phyloP scores from a whole-genome alignment of 2,329 filamentous ascomycete species.

The Colletotrichum lindemuthianum region DNA sequence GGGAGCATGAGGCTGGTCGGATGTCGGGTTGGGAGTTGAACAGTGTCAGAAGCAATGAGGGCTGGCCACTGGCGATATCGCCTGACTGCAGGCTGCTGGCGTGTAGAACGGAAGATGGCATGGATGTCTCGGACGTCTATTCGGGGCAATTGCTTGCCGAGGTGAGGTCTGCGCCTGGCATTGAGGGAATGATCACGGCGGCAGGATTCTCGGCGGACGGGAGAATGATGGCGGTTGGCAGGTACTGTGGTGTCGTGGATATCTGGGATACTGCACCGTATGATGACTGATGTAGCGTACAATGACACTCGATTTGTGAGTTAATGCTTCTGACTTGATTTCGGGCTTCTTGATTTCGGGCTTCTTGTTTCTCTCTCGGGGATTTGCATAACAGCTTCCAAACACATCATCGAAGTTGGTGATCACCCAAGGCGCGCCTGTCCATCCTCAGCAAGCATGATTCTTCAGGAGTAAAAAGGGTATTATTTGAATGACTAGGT shows the following conservation, averaged over 20 bases:
- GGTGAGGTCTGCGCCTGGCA: constrained; percentile 26
- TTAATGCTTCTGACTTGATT: no score
- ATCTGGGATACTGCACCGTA: constrained; percentile 42
- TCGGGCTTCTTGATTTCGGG: no score
- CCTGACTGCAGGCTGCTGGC: constrained; percentile 49
- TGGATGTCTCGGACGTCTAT: constrained; percentile 51
- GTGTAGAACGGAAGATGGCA: constrained; percentile 53
- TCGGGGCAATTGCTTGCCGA: constrained; percentile 47
- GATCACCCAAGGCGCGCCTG: no score
- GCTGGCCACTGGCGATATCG: constrained; percentile 53
- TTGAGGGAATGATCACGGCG: constrained; percentile 45
- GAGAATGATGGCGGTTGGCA: constrained; percentile 45
- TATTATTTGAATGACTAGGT: constrained; percentile 5
- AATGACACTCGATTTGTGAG: no score
- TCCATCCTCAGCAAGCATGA: no score
- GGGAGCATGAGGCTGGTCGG: constrained; percentile 46
- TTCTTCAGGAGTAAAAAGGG: background rate
- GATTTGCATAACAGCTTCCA: no score
- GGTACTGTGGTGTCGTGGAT: constrained; percentile 47
- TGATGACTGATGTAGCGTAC: background rate
- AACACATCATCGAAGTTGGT: no score
- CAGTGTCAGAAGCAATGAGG: constrained; percentile 46
- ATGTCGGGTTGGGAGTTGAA: constrained; percentile 50
- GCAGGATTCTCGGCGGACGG: constrained; percentile 48
- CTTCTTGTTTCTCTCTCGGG: no score